These are phyloP conservation scores for Talaromyces atroroseus DNA, from an alignment of 2,329 filamentous ascomycete genomes.

Conservation along the genomic window DNA sequence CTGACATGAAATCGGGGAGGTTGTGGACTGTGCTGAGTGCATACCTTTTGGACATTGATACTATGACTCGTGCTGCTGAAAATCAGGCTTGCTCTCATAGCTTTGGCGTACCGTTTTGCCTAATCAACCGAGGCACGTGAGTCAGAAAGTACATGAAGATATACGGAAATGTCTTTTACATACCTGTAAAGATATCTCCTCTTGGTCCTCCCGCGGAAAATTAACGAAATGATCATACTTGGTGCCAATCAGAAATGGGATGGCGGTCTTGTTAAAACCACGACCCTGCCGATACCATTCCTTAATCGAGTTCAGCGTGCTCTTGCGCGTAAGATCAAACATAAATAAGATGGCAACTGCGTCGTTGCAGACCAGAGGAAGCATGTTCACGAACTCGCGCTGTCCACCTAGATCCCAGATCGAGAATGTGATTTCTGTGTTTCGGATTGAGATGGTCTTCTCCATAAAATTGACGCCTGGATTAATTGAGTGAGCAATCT, in stretches of 20 bases:
- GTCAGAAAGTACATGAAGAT: background rate
- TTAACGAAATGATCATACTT: conserved; percentile 99
- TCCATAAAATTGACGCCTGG: conserved; percentile 98
- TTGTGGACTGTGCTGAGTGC: conserved; percentile 14
- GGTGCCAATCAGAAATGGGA: conserved; percentile 92
- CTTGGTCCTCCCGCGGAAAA: conserved; percentile 93
- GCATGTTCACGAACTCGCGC: conserved; percentile 99
- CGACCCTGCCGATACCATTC: conserved; percentile 98
- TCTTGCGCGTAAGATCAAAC: conserved; percentile 98
- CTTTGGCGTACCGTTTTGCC: conserved; percentile 93
- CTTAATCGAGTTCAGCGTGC: conserved; percentile 97
- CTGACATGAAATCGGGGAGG: background rate
- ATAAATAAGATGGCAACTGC: conserved; percentile 98
- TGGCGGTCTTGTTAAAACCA: conserved; percentile 99
- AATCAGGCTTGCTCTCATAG: conserved; percentile 95
- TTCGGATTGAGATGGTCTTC: conserved; percentile 98
- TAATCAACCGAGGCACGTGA: conserved; percentile 35
- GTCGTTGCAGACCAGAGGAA: conserved; percentile 98
- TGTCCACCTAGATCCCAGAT: conserved; percentile 99
- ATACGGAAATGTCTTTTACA: conserved; percentile 16
- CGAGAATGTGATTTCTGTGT: conserved; percentile 98
- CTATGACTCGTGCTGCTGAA: conserved; percentile 99
- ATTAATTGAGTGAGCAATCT: conserved; percentile 15
- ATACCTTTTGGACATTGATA: conserved; percentile 98
- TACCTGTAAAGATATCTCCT: conserved; percentile 96